Evolutionary conservation across 192 early-diverging fungal genomes (phyloP), one percentile per base, ranked within the genome.

Genomic region (Rhizophagus prolifer): DNA sequence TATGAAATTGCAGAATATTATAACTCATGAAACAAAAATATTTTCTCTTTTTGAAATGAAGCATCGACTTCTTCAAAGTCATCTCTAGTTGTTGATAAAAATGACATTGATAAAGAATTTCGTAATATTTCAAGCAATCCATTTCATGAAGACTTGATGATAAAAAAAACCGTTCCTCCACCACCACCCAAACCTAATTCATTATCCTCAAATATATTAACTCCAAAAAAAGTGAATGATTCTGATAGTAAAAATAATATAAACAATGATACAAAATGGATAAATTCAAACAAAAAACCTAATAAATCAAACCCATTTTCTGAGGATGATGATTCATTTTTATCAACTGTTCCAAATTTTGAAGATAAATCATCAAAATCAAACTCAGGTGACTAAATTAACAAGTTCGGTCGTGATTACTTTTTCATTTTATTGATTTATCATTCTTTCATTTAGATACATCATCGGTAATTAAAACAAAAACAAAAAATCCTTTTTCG

Each of bases 301-400:
- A 12, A 58, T 10, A 58, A 58, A 28, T 21, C 23, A 74, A 62
- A 74, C 12, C 54, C 41, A 23, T 74, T 62, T 50, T 74, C 58
- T 12, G 72, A 61, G 10, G 23, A 62, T 41, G 64, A 58, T 70
- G 47, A 70, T 67, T 44, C 30, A 61, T 59, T 70, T 66, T 67
- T 67, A 44, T 9, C 65, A 67, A 10, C 21, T 2, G n/a, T n/a
- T 3, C 38, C 65, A 67, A 67, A 10, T 9, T 67, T 67, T 21
- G 50, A 54, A 7, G 50, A 54, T 21, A 54, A 0, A 44, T 44
- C 41, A 10, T 44, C 41, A 44, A 44, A 12, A 2, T 44, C 41
- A 44, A 44, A 54, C 21, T 21, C 1, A 54, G 50, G 50, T 54
- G 16, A 54, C 4, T 21, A 54, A 54, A 16, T 50, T 14, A n/a